phyloP scores from a whole-genome alignment of 176 grass and related monocot species.

The Aegilops umbellulata region DNA sequence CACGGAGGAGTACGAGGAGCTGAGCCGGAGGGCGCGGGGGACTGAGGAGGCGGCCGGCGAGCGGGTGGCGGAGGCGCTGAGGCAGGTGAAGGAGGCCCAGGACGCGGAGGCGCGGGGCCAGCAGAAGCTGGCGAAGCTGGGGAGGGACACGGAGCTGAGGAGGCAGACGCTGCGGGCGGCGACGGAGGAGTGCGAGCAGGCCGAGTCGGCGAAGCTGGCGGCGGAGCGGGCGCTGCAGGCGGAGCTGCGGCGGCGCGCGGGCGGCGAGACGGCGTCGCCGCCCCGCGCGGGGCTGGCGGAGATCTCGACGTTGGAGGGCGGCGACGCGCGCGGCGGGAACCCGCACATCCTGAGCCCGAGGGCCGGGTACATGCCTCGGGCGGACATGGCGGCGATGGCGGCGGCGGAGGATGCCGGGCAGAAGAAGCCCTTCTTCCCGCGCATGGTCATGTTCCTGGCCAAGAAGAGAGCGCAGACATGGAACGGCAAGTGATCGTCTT shows the following conservation, averaged over 20 bases:
- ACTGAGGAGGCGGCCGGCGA: conserved; percentile 49
- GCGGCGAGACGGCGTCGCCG: not conserved
- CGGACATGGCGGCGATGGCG: not conserved
- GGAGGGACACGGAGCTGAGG: conserved; percentile 35
- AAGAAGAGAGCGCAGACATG: conserved; percentile 60
- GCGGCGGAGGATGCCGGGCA: not conserved
- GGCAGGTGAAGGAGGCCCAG: conserved; percentile 57
- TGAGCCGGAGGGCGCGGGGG: conserved; percentile 57
- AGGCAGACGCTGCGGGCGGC: conserved; percentile 45
- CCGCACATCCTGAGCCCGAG: conserved; percentile 51
- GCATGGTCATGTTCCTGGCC: conserved; percentile 68
- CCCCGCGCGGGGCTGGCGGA: conserved; percentile 45
- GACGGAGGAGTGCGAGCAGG: conserved; percentile 49
- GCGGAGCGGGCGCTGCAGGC: conserved; percentile 55
- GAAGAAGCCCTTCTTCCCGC: conserved; percentile 60
- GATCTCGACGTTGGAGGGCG: conserved; percentile 31
- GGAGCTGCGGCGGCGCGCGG: conserved; percentile 29
- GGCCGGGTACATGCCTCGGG: conserved; percentile 41
- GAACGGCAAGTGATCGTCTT: conserved; percentile 26
- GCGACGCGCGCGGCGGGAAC: conserved; percentile 11
- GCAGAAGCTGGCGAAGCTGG: conserved; percentile 30
- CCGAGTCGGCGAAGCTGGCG: conserved; percentile 30
- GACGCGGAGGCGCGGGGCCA: conserved; percentile 55
- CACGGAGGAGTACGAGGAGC: conserved; percentile 52
- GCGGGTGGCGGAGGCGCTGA: conserved; percentile 52